Percentiles rank a stretch among this genome's conserved stretches.
Conservation (phyloP, 257 asterid species). For the Solanum medicagineum region DNA sequence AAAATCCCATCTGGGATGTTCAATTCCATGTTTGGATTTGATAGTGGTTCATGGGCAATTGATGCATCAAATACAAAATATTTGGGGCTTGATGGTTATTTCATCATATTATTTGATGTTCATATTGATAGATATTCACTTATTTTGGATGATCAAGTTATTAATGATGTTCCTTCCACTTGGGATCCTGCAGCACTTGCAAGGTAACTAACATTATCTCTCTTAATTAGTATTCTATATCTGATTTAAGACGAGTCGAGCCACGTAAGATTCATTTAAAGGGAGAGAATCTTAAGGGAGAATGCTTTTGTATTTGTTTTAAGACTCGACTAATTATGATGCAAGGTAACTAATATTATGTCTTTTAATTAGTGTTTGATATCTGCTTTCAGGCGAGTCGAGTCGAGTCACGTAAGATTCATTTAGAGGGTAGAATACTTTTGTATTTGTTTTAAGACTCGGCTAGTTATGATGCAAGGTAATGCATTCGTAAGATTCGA, state of each 20-base stretch:
- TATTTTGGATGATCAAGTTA: slow-evolving; percentile 49
- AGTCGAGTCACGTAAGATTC: rapidly evolving
- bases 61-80: slow-evolving; percentile 55
- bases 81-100: slow-evolving; percentile 74
- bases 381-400: too few relatives aligned
- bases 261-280: not conserved
- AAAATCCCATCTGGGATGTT: slow-evolving; percentile 79
- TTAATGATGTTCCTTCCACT: slow-evolving; percentile 60
- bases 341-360: too few relatives aligned
- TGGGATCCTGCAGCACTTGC: slow-evolving; percentile 98
- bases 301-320: too few relatives aligned
- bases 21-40: slow-evolving; percentile 80
- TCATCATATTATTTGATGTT: slow-evolving; percentile 39
- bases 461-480: too few relatives aligned
- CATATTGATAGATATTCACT: slow-evolving; percentile 67
- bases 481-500: too few relatives aligned
- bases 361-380: too few relatives aligned
- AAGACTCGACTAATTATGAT: too few relatives aligned
- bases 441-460: too few relatives aligned
- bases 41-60: slow-evolving; percentile 68
- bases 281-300: too few relatives aligned
- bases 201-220: slow-evolving; percentile 22
- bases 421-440: too few relatives aligned
- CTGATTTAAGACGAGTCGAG: not conserved
- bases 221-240: not conserved